These are phyloP conservation scores for Clausena lansium DNA, from an alignment of 345 rosid species.

Conservation along the genomic window DNA sequence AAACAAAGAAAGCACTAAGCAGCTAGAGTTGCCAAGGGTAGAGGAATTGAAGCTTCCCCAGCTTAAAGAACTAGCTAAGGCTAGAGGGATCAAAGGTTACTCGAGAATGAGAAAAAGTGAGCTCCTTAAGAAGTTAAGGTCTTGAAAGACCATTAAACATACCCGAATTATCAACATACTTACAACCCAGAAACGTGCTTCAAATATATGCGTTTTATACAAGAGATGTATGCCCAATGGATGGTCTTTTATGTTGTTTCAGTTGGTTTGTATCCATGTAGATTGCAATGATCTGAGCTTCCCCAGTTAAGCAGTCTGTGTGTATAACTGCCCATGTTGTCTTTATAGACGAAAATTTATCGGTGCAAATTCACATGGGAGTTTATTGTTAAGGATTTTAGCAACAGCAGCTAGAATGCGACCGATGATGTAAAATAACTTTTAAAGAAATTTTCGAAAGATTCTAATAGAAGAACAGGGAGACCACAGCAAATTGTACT, in stretches of 20 bases:
- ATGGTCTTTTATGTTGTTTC: neutral
- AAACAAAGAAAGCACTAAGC: neutral
- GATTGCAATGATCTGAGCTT: neutral
- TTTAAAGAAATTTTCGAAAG: neutral
- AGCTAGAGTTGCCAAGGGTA: conserved; percentile 20
- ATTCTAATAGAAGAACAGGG: neutral
- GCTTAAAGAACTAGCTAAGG: conserved; percentile 68
- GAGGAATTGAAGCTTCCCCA: conserved; percentile 62
- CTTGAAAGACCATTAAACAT: conserved; percentile 6
- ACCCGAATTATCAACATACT: neutral
- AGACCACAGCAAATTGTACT: neutral
- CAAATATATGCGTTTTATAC: neutral
- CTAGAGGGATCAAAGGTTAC: conserved; percentile 59
- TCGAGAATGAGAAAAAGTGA: conserved; percentile 60
- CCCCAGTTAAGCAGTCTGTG: neutral
- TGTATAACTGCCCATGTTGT: neutral
- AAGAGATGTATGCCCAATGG: neutral
- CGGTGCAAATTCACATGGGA: neutral
- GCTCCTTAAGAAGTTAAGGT: conserved; percentile 46
- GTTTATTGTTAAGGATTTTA: neutral
- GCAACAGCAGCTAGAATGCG: neutral
- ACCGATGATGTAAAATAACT: neutral
- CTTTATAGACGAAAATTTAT: neutral
- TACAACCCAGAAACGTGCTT: too few species aligned
- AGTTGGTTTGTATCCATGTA: too few species aligned